These are phyloP conservation scores for Cardamine resedifolia DNA, from an alignment of 345 rosid genomes.

Conservation along the genomic window DNA sequence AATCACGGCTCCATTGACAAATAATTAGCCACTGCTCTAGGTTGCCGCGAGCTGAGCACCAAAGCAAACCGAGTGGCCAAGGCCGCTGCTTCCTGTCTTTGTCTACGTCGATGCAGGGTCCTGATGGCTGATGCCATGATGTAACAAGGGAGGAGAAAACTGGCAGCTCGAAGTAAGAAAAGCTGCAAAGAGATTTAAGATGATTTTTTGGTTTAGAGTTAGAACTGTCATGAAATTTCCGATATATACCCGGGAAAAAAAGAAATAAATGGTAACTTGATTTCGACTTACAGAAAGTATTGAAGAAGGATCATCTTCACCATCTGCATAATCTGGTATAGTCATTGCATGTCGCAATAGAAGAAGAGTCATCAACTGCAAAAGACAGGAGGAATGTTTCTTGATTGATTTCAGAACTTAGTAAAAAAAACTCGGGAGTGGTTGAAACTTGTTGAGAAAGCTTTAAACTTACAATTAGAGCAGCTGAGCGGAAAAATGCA, in stretches of 20 bases:
- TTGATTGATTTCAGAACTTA: neutral
- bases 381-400: neutral
- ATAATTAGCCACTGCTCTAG: conserved; percentile 50
- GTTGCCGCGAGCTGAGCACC: conserved; percentile 82
- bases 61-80: conserved; percentile 87
- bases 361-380: conserved; percentile 81
- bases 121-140: conserved; percentile 99
- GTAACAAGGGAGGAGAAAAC: conserved; percentile 91
- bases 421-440: neutral
- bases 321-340: conserved; percentile 63
- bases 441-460: conserved; percentile 3
- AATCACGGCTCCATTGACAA: conserved; percentile 34
- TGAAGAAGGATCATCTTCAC: conserved; percentile 68
- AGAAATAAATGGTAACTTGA: neutral
- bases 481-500: conserved; percentile 90
- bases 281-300: conserved; percentile 69
- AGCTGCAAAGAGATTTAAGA: conserved; percentile 48
- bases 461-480: conserved; percentile 60
- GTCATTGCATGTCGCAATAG: conserved; percentile 75
- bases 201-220: conserved; percentile 1
- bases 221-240: neutral
- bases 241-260: neutral
- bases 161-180: conserved; percentile 78
- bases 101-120: conserved; percentile 82
- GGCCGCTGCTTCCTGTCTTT: conserved; percentile 91